Conservation (phyloP, 2,329 filamentous ascomycete species). For the Keithomyces neogunnii region DNA sequence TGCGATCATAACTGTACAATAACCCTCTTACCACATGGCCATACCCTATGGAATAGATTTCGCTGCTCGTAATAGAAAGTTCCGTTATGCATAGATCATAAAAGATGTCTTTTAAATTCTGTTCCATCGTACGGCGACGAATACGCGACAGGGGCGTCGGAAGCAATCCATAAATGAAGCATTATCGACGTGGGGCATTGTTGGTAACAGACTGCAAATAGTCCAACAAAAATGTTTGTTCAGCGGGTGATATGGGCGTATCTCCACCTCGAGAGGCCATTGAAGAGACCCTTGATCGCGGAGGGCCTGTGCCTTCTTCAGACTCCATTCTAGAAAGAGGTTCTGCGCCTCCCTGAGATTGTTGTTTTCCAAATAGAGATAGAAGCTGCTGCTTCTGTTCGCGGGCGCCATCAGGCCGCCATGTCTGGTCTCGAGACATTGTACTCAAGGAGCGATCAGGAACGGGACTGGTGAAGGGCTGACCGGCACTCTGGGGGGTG, state of each 20-base stretch:
- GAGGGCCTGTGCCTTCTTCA: slow-evolving; percentile 8
- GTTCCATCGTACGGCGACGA: not conserved
- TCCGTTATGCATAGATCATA: not conserved
- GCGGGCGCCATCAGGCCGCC: slow-evolving; percentile 17
- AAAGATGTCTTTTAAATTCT: not conserved
- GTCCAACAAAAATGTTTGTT: slow-evolving; percentile 67
- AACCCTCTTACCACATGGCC: not conserved
- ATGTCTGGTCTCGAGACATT: slow-evolving; percentile 2
- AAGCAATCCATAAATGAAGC: not conserved
- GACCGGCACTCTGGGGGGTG: slow-evolving; percentile 12
- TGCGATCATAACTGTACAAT: not conserved
- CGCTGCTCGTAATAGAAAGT: not conserved
- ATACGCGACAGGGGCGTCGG: not conserved
- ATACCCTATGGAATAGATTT: not conserved
- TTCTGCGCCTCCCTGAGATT: not conserved
- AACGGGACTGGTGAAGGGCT: not conserved
- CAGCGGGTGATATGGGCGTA: slow-evolving; percentile 55
- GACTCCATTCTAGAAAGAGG: not conserved
- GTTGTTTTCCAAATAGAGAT: slow-evolving; percentile 52
- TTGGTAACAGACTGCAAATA: slow-evolving; percentile 56
- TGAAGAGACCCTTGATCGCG: slow-evolving; percentile 33
- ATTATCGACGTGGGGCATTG: slow-evolving; percentile 23
- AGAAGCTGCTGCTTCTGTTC: slow-evolving; percentile 35
- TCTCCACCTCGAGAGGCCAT: slow-evolving; percentile 33
- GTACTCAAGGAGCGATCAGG: not conserved